Percentiles rank a stretch among this genome's conserved stretches.
Evolutionary conservation across 1,284 basidiomycete species (phyloP).

Genomic region (Sanguinoderma infundibulare): DNA sequence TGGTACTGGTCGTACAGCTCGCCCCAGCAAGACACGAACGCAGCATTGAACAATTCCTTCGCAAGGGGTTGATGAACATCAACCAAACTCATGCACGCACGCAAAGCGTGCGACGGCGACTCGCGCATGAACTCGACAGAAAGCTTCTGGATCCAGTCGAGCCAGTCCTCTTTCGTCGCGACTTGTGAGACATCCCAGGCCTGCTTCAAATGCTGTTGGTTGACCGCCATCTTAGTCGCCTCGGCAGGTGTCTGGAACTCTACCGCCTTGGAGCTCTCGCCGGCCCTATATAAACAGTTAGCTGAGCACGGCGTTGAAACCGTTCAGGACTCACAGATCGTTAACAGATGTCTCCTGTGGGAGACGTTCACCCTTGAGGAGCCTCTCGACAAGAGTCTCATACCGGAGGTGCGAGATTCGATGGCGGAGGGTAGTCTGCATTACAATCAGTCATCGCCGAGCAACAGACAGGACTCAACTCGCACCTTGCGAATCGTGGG

Average conservation of each 20-base stretch:
- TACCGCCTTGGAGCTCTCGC: constrained; percentile 63
- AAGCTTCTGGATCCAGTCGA: constrained; percentile 93
- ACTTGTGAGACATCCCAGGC: constrained; percentile 94
- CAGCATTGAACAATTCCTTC: constrained; percentile 96
- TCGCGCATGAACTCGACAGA: constrained; percentile 98
- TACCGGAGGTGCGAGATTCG: constrained; percentile 88
- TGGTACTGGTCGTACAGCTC: constrained; percentile 97
- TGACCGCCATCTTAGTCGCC: constrained; percentile 90
- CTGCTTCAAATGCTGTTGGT: constrained; percentile 97
- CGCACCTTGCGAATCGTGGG: constrained; percentile 94
- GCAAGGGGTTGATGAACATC: constrained; percentile 93
- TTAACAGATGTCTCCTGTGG: constrained; percentile 74
- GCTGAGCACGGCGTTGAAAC: background rate
- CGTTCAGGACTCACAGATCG: constrained; percentile 38
- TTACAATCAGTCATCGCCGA: background rate
- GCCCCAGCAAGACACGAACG: constrained; percentile 97
- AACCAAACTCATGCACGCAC: constrained; percentile 94
- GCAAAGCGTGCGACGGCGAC: constrained; percentile 95
- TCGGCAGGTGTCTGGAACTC: constrained; percentile 83
- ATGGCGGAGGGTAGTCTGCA: constrained; percentile 77
- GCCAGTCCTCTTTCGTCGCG: constrained; percentile 89
- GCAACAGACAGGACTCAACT: background rate
- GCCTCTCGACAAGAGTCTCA: constrained; percentile 86
- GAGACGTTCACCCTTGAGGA: constrained; percentile 91
- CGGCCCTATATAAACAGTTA: constrained; percentile 41